These are phyloP conservation scores for Sarocladium kiliense DNA, from an alignment of 2,329 filamentous ascomycete genomes.

Conservation along the genomic window DNA sequence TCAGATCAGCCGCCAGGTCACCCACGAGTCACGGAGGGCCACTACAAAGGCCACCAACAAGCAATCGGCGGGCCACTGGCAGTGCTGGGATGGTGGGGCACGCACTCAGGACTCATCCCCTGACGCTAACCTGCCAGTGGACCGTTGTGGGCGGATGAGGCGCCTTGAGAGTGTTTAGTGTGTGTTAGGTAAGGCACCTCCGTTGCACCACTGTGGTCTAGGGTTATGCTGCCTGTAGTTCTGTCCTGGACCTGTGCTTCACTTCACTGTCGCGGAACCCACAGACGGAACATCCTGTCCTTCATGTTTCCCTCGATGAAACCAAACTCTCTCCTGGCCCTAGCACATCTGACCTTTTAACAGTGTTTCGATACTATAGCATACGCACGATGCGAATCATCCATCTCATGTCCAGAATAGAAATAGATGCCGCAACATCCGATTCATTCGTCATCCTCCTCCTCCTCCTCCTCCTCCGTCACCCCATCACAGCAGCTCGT, in stretches of 20 bases:
- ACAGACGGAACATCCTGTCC: not conserved
- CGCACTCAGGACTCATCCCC: not conserved
- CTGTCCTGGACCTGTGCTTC: too few relatives aligned
- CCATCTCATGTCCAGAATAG: not conserved
- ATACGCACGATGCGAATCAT: not conserved
- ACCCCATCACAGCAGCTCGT: conserved; percentile 17
- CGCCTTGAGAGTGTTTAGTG: not conserved
- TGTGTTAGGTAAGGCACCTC: not conserved
- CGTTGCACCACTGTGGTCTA: too few relatives aligned
- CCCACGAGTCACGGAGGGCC: not conserved
- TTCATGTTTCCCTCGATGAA: too few relatives aligned
- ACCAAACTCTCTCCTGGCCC: too few relatives aligned
- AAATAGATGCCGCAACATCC: not conserved
- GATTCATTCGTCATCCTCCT: not conserved
- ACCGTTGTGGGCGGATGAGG: not conserved
- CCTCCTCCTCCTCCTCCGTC: too few relatives aligned
- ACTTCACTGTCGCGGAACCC: too few relatives aligned
- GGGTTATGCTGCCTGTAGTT: too few relatives aligned
- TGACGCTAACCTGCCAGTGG: not conserved
- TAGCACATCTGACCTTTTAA: not conserved
- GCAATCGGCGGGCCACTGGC: not conserved
- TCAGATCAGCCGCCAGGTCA: not conserved
- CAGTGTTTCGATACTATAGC: not conserved
- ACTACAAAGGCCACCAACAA: not conserved
- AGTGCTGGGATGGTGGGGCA: not conserved